phyloP scores from a whole-genome alignment of 1,284 basidiomycete species.

The Ganoderma meredithae region DNA sequence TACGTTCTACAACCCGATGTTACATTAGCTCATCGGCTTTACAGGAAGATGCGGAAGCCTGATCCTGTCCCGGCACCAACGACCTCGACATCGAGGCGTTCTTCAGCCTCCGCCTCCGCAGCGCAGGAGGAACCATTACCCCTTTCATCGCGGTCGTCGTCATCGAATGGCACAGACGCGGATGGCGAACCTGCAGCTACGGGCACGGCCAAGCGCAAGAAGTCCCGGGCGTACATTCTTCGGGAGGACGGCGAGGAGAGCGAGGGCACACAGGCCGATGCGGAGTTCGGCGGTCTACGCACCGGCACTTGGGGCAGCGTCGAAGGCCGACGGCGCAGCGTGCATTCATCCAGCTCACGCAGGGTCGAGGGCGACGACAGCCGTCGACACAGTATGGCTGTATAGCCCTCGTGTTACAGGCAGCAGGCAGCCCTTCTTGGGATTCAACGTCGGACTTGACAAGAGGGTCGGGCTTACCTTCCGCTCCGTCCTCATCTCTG shows the following conservation, averaged over 20 bases:
- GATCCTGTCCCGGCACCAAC: conserved; percentile 51
- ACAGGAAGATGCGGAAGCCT: conserved; percentile 91
- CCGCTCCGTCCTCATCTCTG: neutral
- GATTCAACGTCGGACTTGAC: neutral
- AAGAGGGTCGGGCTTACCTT: neutral
- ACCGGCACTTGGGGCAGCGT: conserved; percentile 57
- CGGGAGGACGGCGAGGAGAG: conserved; percentile 63
- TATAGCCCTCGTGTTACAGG: conserved; percentile 30
- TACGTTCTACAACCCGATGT: neutral
- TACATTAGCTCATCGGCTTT: neutral
- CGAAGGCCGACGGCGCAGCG: conserved; percentile 61
- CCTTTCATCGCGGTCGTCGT: conserved; percentile 32
- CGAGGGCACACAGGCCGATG: conserved; percentile 72
- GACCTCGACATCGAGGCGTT: conserved; percentile 45
- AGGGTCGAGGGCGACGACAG: conserved; percentile 45
- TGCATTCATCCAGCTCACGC: conserved; percentile 37
- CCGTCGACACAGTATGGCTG: conserved; percentile 49
- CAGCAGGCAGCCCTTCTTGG: neutral
- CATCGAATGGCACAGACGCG: conserved; percentile 27
- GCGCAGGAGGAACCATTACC: conserved; percentile 25
- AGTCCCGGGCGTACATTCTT: conserved; percentile 53
- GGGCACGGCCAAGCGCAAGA: conserved; percentile 54
- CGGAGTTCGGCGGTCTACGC: conserved; percentile 56
- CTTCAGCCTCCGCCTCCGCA: conserved; percentile 28
- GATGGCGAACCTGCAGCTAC: conserved; percentile 31